Base-by-base conservation (phyloP, 768 basidiomycete genomes). In the Trichaptum fuscoviolaceum region DNA sequence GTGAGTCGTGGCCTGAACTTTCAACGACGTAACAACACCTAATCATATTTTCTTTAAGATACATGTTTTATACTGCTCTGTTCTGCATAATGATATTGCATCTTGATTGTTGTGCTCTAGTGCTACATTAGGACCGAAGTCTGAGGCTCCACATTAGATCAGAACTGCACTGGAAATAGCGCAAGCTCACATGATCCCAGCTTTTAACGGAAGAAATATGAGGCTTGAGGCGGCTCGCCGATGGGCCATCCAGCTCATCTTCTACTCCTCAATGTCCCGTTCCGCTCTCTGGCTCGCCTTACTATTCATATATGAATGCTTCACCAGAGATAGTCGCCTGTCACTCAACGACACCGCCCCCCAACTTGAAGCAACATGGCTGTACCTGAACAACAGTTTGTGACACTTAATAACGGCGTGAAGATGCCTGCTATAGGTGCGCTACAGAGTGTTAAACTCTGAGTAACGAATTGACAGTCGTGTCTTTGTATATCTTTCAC, bases 361-460 rank as follows among this genome's bases (percentile, higher is more conserved):
- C 42, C 42, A 52, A 12, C 42, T 12, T 12, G 15, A 52, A 20
- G 2, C 12, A 12, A 15, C 15, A 52, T 52, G 42, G 6, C 65
- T 35, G 18, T 61, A 17, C 30, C 63, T 30, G 57, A 65, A 35
- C 67, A 64, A 18, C 6, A 17, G 12, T 67, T 65, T 10, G 42
- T 67, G 17, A 69, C 63, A 30, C 70, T 79, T 24, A 78, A 80
- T 71, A 78, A 76, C 62, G 78, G 77, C 9, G 71, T 74, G 1
- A 66, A 71, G 30, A 74, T 79, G 27, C 79, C 79, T 35, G 74
- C 77, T 24, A 71, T 80, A 36, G 78, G 78, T 77, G 27, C 20
- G 42, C 52, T 20, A 34, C n/a, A 35, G 0, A 52, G 2, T 35
- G 35, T 12, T 8, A 5, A 6, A 52, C 20, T 20, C 20, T 52